These are phyloP conservation scores for Lactarius evosmus DNA, from an alignment of 768 basidiomycete species.

Conservation along the genomic window DNA sequence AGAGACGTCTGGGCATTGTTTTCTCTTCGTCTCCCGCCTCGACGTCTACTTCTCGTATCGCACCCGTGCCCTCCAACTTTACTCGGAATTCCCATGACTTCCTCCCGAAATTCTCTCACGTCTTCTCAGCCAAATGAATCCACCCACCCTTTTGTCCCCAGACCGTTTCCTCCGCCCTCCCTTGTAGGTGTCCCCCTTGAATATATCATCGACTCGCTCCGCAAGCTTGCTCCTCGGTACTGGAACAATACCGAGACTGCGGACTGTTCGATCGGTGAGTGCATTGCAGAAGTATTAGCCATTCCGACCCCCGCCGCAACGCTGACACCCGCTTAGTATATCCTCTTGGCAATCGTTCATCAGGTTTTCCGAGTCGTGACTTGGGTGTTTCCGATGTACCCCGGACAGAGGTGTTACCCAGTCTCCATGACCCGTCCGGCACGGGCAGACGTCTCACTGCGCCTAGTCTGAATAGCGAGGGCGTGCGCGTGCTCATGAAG, in stretches of 20 bases:
- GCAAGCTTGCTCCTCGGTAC: slow-evolving; percentile 59
- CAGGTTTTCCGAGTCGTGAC: background rate
- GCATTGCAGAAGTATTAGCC: background rate
- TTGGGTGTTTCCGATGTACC: slow-evolving; percentile 10
- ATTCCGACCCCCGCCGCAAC: background rate
- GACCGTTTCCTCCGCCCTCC: slow-evolving; percentile 62
- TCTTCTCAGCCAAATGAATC: slow-evolving; percentile 24
- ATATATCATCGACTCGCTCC: slow-evolving; percentile 70
- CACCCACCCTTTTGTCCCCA: slow-evolving; percentile 45
- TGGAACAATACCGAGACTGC: slow-evolving; percentile 76
- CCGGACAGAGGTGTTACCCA: slow-evolving; percentile 23
- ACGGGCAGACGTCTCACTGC: slow-evolving; percentile 50
- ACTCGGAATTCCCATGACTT: slow-evolving; percentile 21
- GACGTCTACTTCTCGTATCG: slow-evolving; percentile 11
- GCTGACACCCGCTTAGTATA: slow-evolving; percentile 19
- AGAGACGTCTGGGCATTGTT: slow-evolving; percentile 12
- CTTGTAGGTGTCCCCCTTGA: slow-evolving; percentile 64
- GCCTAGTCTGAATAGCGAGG: slow-evolving; percentile 44
- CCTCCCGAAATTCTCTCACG: slow-evolving; percentile 18
- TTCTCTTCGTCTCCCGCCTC: background rate
- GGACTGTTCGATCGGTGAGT: slow-evolving; percentile 72
- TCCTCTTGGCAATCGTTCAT: slow-evolving; percentile 6
- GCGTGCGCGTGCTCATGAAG: slow-evolving; percentile 58
- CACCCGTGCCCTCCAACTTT: background rate
- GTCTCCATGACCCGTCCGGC: slow-evolving; percentile 42